phyloP scores from a whole-genome alignment of 2,329 filamentous ascomycete species.

The Arthrinium phaeospermum region DNA sequence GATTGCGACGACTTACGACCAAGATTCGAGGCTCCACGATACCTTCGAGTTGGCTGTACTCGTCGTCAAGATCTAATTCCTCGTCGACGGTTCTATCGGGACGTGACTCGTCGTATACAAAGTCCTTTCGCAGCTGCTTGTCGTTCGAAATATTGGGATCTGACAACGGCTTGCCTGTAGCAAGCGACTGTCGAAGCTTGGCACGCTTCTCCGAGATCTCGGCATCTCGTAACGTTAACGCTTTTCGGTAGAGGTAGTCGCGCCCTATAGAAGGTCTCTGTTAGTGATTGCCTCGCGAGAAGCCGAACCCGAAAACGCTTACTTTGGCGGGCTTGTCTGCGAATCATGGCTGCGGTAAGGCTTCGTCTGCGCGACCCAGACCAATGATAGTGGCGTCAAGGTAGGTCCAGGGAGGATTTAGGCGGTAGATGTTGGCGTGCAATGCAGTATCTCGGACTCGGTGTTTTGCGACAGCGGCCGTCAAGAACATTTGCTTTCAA shows the following conservation, averaged over 20 bases:
- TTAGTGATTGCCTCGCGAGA: not conserved
- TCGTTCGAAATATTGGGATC: slow-evolving; percentile 86
- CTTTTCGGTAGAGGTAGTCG: slow-evolving; percentile 90
- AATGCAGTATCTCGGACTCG: slow-evolving; percentile 23
- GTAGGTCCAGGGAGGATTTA: not conserved
- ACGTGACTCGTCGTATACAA: slow-evolving; percentile 88
- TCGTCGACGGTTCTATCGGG: slow-evolving; percentile 71
- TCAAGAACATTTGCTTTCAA: not conserved
- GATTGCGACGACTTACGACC: slow-evolving; percentile 65
- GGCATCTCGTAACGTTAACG: slow-evolving; percentile 85
- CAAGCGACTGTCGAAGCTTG: slow-evolving; percentile 83
- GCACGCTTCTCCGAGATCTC: slow-evolving; percentile 87
- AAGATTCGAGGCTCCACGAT: slow-evolving; percentile 88
- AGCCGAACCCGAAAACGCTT: slow-evolving; percentile 29
- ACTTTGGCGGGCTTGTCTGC: slow-evolving; percentile 78
- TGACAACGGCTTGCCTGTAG: slow-evolving; percentile 80
- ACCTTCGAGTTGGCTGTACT: slow-evolving; percentile 90
- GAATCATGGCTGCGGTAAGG: slow-evolving; percentile 32
- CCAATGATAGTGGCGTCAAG: slow-evolving; percentile 25
- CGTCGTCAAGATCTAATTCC: slow-evolving; percentile 79
- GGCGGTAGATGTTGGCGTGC: not conserved
- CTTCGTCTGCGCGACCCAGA: not conserved
- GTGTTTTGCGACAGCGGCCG: slow-evolving; percentile 20
- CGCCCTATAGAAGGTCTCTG: slow-evolving; percentile 36
- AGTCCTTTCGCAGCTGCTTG: slow-evolving; percentile 82